Evolutionary conservation across 169 alveolate species (phyloP), one percentile per base, ranked within the genome.

Genomic region (Eimeria falciformis): DNA sequence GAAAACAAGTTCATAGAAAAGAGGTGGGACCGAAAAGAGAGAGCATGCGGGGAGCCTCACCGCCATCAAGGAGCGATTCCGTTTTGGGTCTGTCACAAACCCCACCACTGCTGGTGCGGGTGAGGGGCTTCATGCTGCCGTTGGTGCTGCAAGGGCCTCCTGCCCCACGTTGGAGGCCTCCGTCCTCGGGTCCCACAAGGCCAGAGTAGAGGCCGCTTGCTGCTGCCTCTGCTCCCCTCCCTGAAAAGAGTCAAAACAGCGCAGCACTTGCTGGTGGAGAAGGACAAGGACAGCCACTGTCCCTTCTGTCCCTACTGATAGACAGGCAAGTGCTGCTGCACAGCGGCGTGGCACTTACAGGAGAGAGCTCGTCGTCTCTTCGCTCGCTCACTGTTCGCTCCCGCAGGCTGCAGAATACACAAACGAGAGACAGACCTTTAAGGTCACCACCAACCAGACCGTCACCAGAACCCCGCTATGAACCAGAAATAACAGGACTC

Each of bases 341-440:
- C 56, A 33, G 81, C 85, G 17, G 85, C 65, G 40, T 75, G 65
- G 6, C 6, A 12, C 85, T 29, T 75, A 75, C 85, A 75, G 17
- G 85, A 75, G 46, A 75, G 85, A 29, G 46, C 85, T n/a, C 85
- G 85, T n/a, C 85, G 85, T 1, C 85, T n/a, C 85, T 75, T 75
- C 12, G 85, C 40, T 18, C 85, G 85, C 40, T 75, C 85, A 29
- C 14, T n/a, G 17, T 43, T 58, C 5, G 55, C 85, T 45, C 65
- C 85, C 7, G 85, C 21, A 21, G 40, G 85, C 85, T 75, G 85
- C 58, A 43, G 66, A 18, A 46, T 5, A 71, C 7, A 71, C 56
- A 17, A 40, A 21, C 33, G 46, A 21, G 21, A 25, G 21, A 45
- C 65, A 45, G 50, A 21, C 62, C 17, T 9, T 43, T 14, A 21